A percentile compares a stretch with the other conserved stretches of the same genome.
These are phyloP conservation scores for Penicillium mononematosum DNA, from an alignment of 495 filamentous ascomycete genomes.

Conservation along the genomic window DNA sequence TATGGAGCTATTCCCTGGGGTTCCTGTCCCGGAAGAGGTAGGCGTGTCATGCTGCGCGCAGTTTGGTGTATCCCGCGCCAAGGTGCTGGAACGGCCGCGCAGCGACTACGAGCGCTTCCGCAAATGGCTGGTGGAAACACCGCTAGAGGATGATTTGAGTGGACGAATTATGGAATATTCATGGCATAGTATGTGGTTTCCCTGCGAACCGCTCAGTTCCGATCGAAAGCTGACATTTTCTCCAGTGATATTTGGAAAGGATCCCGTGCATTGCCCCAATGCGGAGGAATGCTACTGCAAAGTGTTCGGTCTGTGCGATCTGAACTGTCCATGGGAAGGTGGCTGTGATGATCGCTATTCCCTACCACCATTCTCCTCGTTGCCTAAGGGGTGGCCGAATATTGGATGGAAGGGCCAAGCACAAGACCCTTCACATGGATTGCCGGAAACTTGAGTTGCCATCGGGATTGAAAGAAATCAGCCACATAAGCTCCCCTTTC, in stretches of 20 bases:
- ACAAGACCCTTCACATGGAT: conserved; percentile 39
- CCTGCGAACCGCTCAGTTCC: background rate
- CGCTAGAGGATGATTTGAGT: conserved; percentile 53
- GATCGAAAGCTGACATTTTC: conserved; percentile 12
- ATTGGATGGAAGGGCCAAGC: conserved; percentile 50
- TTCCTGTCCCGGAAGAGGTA: conserved; percentile 48
- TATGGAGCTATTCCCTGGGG: conserved; percentile 53
- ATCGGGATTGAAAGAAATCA: background rate
- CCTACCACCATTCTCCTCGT: conserved; percentile 45
- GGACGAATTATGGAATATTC: conserved; percentile 73
- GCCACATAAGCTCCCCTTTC: background rate
- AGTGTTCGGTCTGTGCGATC: conserved; percentile 58
- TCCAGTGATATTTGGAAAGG: conserved; percentile 51
- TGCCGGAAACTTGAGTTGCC: conserved; percentile 35
- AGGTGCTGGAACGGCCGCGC: conserved; percentile 45
- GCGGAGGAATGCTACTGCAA: conserved; percentile 63
- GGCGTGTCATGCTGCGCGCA: conserved; percentile 69
- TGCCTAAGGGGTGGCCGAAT: conserved; percentile 53
- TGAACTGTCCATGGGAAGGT: conserved; percentile 39
- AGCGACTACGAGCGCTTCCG: conserved; percentile 58
- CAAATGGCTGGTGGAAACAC: conserved; percentile 59
- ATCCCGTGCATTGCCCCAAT: conserved; percentile 55
- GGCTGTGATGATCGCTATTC: conserved; percentile 46
- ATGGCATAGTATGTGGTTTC: conserved; percentile 58
- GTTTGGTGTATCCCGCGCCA: conserved; percentile 63